Evolutionary conservation across 306 rosid genomes (phyloP), one percentile per base, ranked within the genome.

Genomic region (Neltuma alba): DNA sequence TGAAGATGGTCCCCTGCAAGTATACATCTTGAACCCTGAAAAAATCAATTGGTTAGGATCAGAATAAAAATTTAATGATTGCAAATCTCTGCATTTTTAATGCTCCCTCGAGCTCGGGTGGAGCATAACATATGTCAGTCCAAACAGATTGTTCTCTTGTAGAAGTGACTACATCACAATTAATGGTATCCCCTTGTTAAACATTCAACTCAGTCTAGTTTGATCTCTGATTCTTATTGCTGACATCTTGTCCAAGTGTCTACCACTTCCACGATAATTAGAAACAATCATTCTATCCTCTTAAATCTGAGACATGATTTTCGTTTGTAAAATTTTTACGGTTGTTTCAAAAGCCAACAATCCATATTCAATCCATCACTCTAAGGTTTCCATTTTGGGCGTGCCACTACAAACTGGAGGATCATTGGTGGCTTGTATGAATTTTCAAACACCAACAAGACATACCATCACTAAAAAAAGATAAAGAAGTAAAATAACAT

Each of bases 1-100:
- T 95, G 99, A 84, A 95, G 98, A 86, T 95, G 99, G 81, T 95
- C 99, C 79, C 99, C 99, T 44, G 94, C 90, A 87, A 95, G 99
- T 84, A 95, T 87, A 87, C 99, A 95, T 89, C 98, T 93, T 79
- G 99, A 87, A 69, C 95, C 99, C 99, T 95, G 81, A 81, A 93
- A 84, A 89, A 88, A 34, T 68, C 77, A 88, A 74, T 44, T 60
- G 70, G 72, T 55, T 52, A 83, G 31, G 81, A 60, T 71, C 45
- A 60, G 67, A 71, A 21, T 28, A 76, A 40, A 66, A 23, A 76
- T 67, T 14, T 40, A 50, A 37, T 42, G 66, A 68, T 47, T 37
- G 73, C 41, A 60, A 81, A 40, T 47, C 40, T 23, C 21, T 2
- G 41, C 33, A 52, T 21, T 68, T 66, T 61, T 52, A 77, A 67